Percentiles rank a stretch among this genome's conserved stretches.
Conservation (phyloP, 2,329 filamentous ascomycete genomes). For the Ceratocystis huliohia region DNA sequence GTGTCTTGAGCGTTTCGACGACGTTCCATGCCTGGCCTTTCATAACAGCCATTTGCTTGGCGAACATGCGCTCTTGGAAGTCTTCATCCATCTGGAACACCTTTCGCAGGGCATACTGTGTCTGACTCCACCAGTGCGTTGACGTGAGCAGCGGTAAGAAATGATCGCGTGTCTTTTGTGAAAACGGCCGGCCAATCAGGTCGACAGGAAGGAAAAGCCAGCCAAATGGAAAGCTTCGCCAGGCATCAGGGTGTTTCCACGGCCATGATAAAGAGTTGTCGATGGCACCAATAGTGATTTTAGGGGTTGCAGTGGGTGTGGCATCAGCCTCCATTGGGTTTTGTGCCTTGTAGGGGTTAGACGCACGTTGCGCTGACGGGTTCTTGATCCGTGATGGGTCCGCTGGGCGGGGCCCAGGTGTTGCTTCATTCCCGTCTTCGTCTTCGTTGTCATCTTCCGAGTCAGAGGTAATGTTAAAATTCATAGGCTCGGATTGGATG, state of each 20-base stretch:
- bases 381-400: slow-evolving; percentile 33
- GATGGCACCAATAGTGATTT: slow-evolving; percentile 76
- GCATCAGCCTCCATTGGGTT: slow-evolving; percentile 72
- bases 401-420: slow-evolving; percentile 39
- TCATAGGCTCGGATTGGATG: slow-evolving; percentile 68
- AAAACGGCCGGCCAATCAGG: slow-evolving; percentile 90
- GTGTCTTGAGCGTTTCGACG: slow-evolving; percentile 86
- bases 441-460: slow-evolving; percentile 34
- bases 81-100: slow-evolving; percentile 88
- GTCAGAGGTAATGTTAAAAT: slow-evolving; percentile 47
- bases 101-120: slow-evolving; percentile 69
- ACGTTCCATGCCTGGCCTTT: slow-evolving; percentile 99
- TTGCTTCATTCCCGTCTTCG: slow-evolving; percentile 29
- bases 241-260: slow-evolving; percentile 95
- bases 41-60: slow-evolving; percentile 96
- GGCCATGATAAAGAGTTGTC: slow-evolving; percentile 98
- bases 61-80: slow-evolving; percentile 98
- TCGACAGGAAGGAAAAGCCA: slow-evolving; percentile 97
- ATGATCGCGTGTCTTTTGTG: slow-evolving; percentile 81
- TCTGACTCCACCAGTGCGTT: slow-evolving; percentile 93
- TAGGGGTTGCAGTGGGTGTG: slow-evolving; percentile 33
- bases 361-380: slow-evolving; percentile 30
- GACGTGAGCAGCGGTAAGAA: slow-evolving; percentile 94
- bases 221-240: slow-evolving; percentile 85
- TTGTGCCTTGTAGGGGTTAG: slow-evolving; percentile 61